phyloP scores from a whole-genome alignment of 352 stramenopile genomes.

The Phytophthora europaea region DNA sequence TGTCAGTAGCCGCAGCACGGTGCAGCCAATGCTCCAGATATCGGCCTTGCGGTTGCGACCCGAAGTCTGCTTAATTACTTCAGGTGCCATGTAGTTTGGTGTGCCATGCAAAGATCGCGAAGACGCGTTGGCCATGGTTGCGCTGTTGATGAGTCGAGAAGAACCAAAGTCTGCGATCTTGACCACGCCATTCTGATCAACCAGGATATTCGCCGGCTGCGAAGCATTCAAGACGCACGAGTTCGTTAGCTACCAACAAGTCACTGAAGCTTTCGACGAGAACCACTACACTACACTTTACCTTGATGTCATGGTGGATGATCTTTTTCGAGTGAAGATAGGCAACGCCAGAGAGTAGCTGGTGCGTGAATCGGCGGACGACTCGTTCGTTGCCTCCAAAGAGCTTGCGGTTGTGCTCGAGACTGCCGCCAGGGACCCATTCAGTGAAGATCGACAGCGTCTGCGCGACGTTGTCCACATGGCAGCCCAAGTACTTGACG shows the following conservation, averaged over 20 bases:
- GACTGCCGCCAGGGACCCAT: constrained; percentile 88
- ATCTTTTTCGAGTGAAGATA: constrained; percentile 89
- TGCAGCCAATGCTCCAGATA: constrained; percentile 89
- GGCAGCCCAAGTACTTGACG: constrained; percentile 92
- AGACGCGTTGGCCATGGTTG: constrained; percentile 54
- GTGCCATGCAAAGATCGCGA: constrained; percentile 74
- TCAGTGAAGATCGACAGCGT: constrained; percentile 93
- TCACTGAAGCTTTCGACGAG: too few relatives aligned
- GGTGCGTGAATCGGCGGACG: constrained; percentile 77
- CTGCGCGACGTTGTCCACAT: constrained; percentile 70
- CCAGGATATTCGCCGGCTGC: constrained; percentile 93
- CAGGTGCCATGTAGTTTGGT: constrained; percentile 90
- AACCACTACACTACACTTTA: constrained; percentile 6
- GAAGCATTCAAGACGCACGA: background rate
- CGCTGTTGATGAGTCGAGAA: constrained; percentile 76
- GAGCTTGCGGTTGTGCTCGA: constrained; percentile 84
- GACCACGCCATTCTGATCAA: constrained; percentile 94
- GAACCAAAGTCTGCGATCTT: constrained; percentile 97
- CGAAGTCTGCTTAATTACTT: constrained; percentile 88
- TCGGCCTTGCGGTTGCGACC: constrained; percentile 78
- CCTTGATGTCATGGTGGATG: constrained; percentile 88
- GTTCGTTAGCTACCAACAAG: background rate
- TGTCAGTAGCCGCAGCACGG: constrained; percentile 80
- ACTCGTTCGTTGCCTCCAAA: constrained; percentile 84
- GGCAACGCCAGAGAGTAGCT: constrained; percentile 89